Evolutionary conservation across 139 green algal genomes (phyloP).

Genomic region (Chlamydomonas sp.): DNA sequence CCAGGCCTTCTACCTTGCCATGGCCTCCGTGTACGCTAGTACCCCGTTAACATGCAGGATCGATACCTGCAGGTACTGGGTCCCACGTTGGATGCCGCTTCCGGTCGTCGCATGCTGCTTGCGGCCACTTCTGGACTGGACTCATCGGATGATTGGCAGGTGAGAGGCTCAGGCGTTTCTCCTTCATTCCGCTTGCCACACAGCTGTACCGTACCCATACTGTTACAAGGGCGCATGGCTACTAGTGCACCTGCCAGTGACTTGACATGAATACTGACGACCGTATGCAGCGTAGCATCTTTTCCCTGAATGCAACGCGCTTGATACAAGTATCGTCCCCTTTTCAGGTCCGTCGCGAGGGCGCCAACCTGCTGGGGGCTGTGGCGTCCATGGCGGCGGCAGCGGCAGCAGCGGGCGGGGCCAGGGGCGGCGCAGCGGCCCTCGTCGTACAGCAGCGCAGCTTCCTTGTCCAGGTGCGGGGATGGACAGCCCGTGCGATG

Average conservation of each 20-base stretch:
- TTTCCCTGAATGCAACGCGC: too few relatives aligned
- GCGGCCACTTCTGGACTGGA: slow-evolving; percentile 18
- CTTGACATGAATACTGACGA: not conserved
- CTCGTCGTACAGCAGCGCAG: not conserved
- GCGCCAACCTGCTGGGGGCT: slow-evolving; percentile 6
- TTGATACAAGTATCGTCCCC: too few relatives aligned
- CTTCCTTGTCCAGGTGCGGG: not conserved
- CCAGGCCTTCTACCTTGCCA: too few relatives aligned
- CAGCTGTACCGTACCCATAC: not conserved
- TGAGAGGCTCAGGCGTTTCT: not conserved
- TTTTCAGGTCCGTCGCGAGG: slow-evolving; percentile 29
- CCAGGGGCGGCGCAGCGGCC: not conserved
- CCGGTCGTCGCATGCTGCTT: slow-evolving; percentile 4
- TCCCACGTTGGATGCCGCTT: not conserved
- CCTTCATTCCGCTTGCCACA: too few relatives aligned
- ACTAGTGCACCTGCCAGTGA: not conserved
- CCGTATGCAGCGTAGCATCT: too few relatives aligned
- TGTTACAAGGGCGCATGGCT: not conserved
- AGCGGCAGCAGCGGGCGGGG: not conserved
- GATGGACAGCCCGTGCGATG: too few relatives aligned
- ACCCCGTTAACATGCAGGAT: too few relatives aligned
- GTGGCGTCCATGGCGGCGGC: not conserved
- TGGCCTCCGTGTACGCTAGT: too few relatives aligned
- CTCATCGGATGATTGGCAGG: slow-evolving; percentile 23
- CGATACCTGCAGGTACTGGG: slow-evolving; percentile 9